These are phyloP conservation scores for Strobilomyces confusus DNA, from an alignment of 768 basidiomycete species.

Conservation along the genomic window DNA sequence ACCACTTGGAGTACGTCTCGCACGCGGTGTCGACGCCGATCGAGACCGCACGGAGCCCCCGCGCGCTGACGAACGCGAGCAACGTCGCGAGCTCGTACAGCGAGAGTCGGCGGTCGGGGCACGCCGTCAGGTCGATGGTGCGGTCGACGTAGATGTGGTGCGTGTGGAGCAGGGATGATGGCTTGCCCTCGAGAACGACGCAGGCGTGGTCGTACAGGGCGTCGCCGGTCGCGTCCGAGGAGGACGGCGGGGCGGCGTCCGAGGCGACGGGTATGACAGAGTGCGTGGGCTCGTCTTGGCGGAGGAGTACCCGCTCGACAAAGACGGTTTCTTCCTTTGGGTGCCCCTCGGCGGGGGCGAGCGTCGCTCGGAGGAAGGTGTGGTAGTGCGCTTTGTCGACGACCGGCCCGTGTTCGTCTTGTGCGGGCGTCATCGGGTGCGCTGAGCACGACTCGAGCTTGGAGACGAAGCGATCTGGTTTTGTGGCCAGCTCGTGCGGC, in stretches of 20 bases:
- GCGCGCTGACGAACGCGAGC: slow-evolving; percentile 6
- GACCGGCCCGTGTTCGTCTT: neutral
- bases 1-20: slow-evolving; percentile 13
- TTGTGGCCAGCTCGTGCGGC: slow-evolving; percentile 2
- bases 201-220: slow-evolving; percentile 12
- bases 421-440: slow-evolving; percentile 1
- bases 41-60: neutral
- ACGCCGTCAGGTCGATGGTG: neutral
- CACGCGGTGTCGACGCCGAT: slow-evolving; percentile 8
- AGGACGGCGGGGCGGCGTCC: neutral
- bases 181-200: slow-evolving; percentile 4
- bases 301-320: slow-evolving; percentile 7
- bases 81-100: slow-evolving; percentile 11
- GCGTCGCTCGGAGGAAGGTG: slow-evolving; percentile 6
- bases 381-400: slow-evolving; percentile 10
- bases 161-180: neutral
- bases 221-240: neutral
- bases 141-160: slow-evolving; percentile 4
- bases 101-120: slow-evolving; percentile 5
- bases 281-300: neutral
- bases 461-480: slow-evolving; percentile 6
- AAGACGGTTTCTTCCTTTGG: slow-evolving; percentile 3
- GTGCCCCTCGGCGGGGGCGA: slow-evolving; percentile 4
- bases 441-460: slow-evolving; percentile 7
- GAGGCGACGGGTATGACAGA: slow-evolving; percentile 6